Percentiles rank a stretch among this genome's conserved stretches.
phyloP scores from a whole-genome alignment of 768 basidiomycete species.

The Collybiopsis confluens region DNA sequence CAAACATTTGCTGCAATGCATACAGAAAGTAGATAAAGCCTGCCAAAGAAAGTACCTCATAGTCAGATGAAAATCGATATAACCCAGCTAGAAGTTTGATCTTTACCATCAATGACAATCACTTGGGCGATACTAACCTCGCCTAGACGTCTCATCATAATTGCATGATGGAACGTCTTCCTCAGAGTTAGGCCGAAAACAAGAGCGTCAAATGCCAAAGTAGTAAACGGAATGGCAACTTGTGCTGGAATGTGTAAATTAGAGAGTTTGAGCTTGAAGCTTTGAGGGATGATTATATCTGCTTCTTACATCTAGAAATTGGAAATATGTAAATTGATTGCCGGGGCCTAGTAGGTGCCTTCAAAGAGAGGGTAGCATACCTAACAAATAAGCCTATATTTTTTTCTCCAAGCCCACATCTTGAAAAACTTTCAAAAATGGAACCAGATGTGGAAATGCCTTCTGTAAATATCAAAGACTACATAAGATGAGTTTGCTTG shows the following conservation, averaged over 20 bases:
- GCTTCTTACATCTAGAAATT: too few species aligned
- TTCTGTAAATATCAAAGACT: neutral
- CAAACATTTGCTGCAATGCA: too few species aligned
- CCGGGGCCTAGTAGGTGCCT: too few species aligned
- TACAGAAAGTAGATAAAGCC: too few species aligned
- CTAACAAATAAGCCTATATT: neutral
- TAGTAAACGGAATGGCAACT: neutral
- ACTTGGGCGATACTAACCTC: neutral
- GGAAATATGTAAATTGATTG: too few species aligned
- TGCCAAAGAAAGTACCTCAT: too few species aligned
- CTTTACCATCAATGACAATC: neutral
- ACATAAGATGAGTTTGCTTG: neutral
- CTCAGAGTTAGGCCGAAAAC: neutral
- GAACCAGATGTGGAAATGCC: neutral
- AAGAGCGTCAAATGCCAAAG: neutral
- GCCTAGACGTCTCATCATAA: neutral
- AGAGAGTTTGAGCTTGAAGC: too few species aligned
- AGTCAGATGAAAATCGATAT: too few species aligned
- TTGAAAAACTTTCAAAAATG: neutral
- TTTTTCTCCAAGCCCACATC: too few species aligned
- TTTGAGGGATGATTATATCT: too few species aligned
- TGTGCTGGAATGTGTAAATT: neutral
- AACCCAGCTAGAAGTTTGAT: too few species aligned
- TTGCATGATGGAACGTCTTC: neutral
- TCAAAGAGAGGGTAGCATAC: too few species aligned